phyloP scores from a whole-genome alignment of 495 filamentous ascomycete genomes.

The Podospora sp. region DNA sequence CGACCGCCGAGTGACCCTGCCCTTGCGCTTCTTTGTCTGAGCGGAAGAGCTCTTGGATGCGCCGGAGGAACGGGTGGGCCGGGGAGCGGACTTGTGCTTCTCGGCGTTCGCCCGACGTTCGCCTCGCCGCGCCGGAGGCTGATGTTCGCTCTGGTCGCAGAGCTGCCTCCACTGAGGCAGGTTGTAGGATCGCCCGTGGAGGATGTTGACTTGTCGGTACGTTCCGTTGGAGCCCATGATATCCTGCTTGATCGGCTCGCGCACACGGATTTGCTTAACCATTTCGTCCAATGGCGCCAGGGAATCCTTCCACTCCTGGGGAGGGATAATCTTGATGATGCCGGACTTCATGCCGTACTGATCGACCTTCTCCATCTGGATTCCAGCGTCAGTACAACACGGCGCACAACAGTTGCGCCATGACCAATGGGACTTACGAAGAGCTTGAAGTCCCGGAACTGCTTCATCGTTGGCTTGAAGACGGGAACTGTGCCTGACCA shows the following conservation, averaged over 20 bases:
- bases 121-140: constrained; percentile 91
- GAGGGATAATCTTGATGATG: constrained; percentile 93
- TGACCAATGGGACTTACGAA: constrained; percentile 56
- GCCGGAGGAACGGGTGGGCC: constrained; percentile 30
- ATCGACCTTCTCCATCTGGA: constrained; percentile 76
- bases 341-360: constrained; percentile 96
- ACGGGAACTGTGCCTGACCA: constrained; percentile 91
- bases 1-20: constrained; percentile 31
- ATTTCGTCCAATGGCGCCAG: constrained; percentile 78
- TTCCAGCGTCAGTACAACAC: constrained; percentile 23
- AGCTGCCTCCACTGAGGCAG: constrained; percentile 92
- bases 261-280: constrained; percentile 88
- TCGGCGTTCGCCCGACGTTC: constrained; percentile 81
- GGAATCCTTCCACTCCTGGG: constrained; percentile 86
- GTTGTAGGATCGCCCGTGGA: constrained; percentile 94
- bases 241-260: constrained; percentile 96
- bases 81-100: constrained; percentile 48
- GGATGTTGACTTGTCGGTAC: constrained; percentile 93
- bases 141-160: constrained; percentile 90
- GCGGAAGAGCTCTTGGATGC: constrained; percentile 19
- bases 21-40: constrained; percentile 40
- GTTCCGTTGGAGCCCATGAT: constrained; percentile 92
- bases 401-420: not conserved
- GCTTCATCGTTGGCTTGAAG: constrained; percentile 92
- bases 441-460: constrained; percentile 87